Percentiles rank a stretch among this genome's conserved stretches.
phyloP scores from a whole-genome alignment of 2,329 filamentous ascomycete species.

The Fusarium heterosporum region DNA sequence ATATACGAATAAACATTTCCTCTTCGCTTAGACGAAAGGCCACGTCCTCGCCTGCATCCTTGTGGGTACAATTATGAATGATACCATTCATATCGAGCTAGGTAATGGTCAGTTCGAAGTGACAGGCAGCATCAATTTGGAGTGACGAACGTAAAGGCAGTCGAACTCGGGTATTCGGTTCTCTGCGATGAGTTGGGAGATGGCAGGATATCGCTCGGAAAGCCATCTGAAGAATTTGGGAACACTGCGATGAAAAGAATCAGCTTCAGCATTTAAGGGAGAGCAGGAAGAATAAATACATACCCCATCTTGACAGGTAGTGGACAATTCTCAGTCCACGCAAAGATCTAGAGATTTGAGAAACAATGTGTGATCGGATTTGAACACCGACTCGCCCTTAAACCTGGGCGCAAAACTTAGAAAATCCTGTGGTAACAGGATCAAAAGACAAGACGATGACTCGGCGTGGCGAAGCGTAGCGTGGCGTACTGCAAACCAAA shows the following conservation, averaged over 20 bases:
- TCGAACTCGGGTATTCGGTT: constrained; percentile 99
- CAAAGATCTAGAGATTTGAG: constrained; percentile 18
- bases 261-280: constrained; percentile 17
- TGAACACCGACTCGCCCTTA: constrained; percentile 23
- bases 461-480: constrained; percentile 4
- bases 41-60: constrained; percentile 86
- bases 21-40: constrained; percentile 95
- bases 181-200: constrained; percentile 97
- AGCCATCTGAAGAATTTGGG: constrained; percentile 99
- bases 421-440: constrained; percentile 40
- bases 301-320: constrained; percentile 49
- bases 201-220: constrained; percentile 97
- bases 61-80: constrained; percentile 99
- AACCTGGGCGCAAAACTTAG: constrained; percentile 35
- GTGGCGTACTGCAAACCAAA: constrained; percentile 11
- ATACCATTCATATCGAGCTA: constrained; percentile 98
- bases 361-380: constrained; percentile 15
- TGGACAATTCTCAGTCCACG: constrained; percentile 42
- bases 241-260: constrained; percentile 58
- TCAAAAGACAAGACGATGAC: constrained; percentile 27
- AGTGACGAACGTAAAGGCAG: constrained; percentile 80
- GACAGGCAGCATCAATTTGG: constrained; percentile 26
- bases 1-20: constrained; percentile 99
- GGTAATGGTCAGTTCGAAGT: constrained; percentile 39
- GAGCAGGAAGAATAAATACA: background rate